Evolutionary conservation across 306 rosid genomes (phyloP).

Genomic region (Boehmeria nivea): DNA sequence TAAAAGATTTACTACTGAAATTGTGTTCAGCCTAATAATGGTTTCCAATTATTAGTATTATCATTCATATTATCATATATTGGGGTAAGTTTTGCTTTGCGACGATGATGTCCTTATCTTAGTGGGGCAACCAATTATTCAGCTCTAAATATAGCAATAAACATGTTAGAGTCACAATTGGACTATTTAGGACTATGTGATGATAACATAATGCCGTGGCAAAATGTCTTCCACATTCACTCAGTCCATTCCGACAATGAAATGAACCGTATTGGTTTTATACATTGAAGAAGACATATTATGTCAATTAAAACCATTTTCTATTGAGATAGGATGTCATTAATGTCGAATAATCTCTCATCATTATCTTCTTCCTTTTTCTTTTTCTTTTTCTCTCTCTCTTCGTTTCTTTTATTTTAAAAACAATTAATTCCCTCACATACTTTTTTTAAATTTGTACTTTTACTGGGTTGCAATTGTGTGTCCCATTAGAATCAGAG

Average conservation of each 20-base stretch:
- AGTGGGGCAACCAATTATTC: not conserved
- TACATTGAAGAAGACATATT: slow-evolving; percentile 4
- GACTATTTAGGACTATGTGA: not conserved
- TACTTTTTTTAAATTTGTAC: too few relatives aligned
- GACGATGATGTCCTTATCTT: not conserved
- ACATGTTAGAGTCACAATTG: not conserved
- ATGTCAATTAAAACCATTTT: slow-evolving; percentile 4
- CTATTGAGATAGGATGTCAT: not conserved
- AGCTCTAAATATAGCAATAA: not conserved
- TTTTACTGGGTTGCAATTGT: too few relatives aligned
- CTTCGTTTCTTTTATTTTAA: too few relatives aligned
- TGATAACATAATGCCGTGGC: slow-evolving; percentile 12
- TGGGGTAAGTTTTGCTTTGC: too few relatives aligned
- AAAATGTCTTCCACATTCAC: slow-evolving; percentile 4
- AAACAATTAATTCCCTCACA: too few relatives aligned
- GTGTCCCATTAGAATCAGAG: too few relatives aligned
- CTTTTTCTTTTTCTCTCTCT: too few relatives aligned
- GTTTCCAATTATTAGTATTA: too few relatives aligned
- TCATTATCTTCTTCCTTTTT: not conserved
- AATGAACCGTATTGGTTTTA: not conserved
- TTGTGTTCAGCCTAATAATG: too few relatives aligned
- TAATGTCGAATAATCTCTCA: not conserved
- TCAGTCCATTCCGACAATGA: slow-evolving; percentile 1
- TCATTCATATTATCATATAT: too few relatives aligned
- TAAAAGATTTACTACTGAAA: too few relatives aligned